Evolutionary conservation across 2,329 filamentous ascomycete genomes (phyloP).

Genomic region (Penicillium sp.): DNA sequence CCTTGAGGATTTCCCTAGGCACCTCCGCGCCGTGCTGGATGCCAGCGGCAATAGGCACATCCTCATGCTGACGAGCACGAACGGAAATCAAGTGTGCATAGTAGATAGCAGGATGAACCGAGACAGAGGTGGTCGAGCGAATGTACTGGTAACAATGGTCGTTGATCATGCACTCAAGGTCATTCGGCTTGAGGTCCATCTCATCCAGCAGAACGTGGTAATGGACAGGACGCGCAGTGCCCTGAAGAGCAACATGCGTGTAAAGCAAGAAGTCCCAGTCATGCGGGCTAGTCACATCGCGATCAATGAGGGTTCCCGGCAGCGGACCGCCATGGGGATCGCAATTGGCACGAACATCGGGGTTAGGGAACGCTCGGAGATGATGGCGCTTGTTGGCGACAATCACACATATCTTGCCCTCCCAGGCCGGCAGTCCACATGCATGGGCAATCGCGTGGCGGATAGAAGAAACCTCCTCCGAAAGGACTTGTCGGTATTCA

Average conservation of each 20-base stretch:
- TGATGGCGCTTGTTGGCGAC: constrained; percentile 93
- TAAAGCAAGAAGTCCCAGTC: constrained; percentile 83
- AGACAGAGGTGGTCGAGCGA: constrained; percentile 88
- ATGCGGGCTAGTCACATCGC: constrained; percentile 83
- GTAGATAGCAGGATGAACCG: constrained; percentile 76
- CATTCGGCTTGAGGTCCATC: constrained; percentile 60
- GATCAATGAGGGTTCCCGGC: constrained; percentile 83
- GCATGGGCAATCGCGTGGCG: constrained; percentile 11
- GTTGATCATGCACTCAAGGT: constrained; percentile 84
- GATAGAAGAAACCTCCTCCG: constrained; percentile 61
- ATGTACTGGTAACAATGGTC: constrained; percentile 93
- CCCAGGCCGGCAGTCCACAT: constrained; percentile 21
- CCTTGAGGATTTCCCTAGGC: constrained; percentile 32
- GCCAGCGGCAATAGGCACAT: constrained; percentile 40
- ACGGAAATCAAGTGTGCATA: constrained; percentile 88
- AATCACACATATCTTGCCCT: constrained; percentile 74
- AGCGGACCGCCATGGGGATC: constrained; percentile 79
- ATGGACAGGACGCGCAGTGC: constrained; percentile 85
- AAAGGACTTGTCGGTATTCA: constrained; percentile 74
- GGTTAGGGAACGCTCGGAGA: constrained; percentile 80
- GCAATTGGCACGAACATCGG: constrained; percentile 45
- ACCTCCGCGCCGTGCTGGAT: constrained; percentile 40
- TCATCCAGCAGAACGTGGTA: constrained; percentile 90
- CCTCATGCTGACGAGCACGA: constrained; percentile 73
- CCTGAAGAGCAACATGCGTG: constrained; percentile 78